A percentile compares a stretch with the other conserved stretches of the same genome.
Conservation (phyloP, 2,329 filamentous ascomycete genomes). For the Exophiala calicioides region DNA sequence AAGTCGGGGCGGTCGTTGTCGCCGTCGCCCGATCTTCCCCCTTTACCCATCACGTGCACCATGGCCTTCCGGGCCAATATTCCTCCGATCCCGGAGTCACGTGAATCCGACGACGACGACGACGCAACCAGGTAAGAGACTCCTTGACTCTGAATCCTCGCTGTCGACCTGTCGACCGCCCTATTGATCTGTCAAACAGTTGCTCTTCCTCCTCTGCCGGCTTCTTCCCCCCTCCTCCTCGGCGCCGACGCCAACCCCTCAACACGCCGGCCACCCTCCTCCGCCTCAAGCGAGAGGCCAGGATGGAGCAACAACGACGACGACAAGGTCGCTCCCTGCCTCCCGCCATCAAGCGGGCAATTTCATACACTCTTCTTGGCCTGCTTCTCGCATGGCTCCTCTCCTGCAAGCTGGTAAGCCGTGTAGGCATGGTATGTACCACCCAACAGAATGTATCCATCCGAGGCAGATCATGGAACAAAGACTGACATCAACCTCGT, state of each 20-base stretch:
- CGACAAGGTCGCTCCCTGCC: constrained; percentile 3
- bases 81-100: constrained; percentile 2
- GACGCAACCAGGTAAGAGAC: constrained; percentile 4
- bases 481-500: not conserved
- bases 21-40: too few species aligned
- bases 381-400: constrained; percentile 9
- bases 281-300: constrained; percentile 13
- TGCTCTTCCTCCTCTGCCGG: constrained; percentile 9
- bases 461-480: too few species aligned
- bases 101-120: not conserved
- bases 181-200: constrained; percentile 1
- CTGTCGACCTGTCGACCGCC: constrained; percentile 6
- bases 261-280: constrained; percentile 3
- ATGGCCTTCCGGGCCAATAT: not conserved
- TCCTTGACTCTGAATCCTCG: not conserved
- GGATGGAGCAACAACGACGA: constrained; percentile 10
- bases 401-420: constrained; percentile 3
- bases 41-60: not conserved
- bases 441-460: too few species aligned
- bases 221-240: constrained; percentile 3
- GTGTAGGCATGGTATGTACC: constrained; percentile 9
- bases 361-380: constrained; percentile 3
- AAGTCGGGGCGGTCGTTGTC: too few species aligned
- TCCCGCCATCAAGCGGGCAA: constrained; percentile 3
- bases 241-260: not conserved